Evolutionary conservation across 2,329 filamentous ascomycete species (phyloP).

Genomic region (Thielaviopsis punctulata): DNA sequence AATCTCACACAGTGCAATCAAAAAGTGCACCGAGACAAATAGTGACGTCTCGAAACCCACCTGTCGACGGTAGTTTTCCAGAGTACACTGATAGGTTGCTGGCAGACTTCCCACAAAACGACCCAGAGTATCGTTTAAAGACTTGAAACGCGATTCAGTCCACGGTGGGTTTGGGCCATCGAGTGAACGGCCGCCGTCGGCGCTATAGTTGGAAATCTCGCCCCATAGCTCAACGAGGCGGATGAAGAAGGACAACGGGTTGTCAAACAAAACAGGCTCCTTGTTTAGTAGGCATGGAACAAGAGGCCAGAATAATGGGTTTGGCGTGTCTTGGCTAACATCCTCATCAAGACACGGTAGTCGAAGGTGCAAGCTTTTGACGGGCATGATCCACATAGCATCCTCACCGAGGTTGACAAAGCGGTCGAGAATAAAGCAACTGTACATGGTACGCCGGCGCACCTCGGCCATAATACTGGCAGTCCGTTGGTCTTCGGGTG

Average conservation of each 20-base stretch:
- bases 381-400: conserved; percentile 6
- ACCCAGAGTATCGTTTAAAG: conserved; percentile 25
- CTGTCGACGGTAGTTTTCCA: background rate
- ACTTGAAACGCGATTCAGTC: conserved; percentile 38
- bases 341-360: conserved; percentile 19
- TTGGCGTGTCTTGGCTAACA: conserved; percentile 19
- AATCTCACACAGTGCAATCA: conserved; percentile 47
- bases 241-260: conserved; percentile 35
- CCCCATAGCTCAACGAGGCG: conserved; percentile 42
- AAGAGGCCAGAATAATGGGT: conserved; percentile 10
- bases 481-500: conserved; percentile 15
- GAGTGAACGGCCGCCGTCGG: conserved; percentile 32
- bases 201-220: conserved; percentile 39
- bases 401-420: conserved; percentile 48
- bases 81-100: background rate
- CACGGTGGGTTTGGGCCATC: conserved; percentile 37
- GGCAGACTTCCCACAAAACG: conserved; percentile 1
- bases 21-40: background rate
- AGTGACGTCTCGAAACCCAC: background rate
- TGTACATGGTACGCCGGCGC: conserved; percentile 54
- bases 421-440: conserved; percentile 55
- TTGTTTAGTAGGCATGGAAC: conserved; percentile 8
- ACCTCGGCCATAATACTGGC: conserved; percentile 40
- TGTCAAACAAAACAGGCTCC: conserved; percentile 23
- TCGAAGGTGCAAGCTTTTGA: background rate